Conservation (phyloP, 768 basidiomycete genomes). For the Tricholoma saponaceum region DNA sequence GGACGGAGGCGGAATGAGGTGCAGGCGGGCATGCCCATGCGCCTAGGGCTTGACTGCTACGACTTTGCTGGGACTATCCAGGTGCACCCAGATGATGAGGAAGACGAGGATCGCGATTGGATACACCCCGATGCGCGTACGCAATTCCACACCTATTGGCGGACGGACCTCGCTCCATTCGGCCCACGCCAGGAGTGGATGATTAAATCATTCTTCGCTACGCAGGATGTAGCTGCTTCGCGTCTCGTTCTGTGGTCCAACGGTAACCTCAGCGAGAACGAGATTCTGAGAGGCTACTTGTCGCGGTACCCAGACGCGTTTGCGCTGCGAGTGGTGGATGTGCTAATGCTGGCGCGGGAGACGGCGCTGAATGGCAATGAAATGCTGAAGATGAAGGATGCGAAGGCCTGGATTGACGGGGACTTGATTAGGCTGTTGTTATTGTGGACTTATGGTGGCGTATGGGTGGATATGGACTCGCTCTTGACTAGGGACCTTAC, state of each 20-base stretch:
- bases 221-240: conserved; percentile 64
- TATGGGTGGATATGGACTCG: conserved; percentile 99
- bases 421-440: conserved; percentile 87
- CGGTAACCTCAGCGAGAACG: conserved; percentile 57
- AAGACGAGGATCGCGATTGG: conserved; percentile 9
- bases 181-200: conserved; percentile 83
- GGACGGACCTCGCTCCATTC: conserved; percentile 82
- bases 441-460: conserved; percentile 86
- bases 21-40: conserved; percentile 76
- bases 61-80: conserved; percentile 86
- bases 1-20: conserved; percentile 65
- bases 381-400: conserved; percentile 59
- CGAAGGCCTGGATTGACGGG: conserved; percentile 91
- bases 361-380: conserved; percentile 71
- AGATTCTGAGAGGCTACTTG: conserved; percentile 58
- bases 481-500: conserved; percentile 83
- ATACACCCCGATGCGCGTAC: conserved; percentile 43
- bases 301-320: conserved; percentile 66
- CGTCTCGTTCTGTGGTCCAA: conserved; percentile 91
- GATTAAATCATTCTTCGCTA: conserved; percentile 92
- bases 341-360: conserved; percentile 59
- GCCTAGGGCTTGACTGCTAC: conserved; percentile 86
- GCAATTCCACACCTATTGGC: conserved; percentile 92
- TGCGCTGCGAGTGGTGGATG: conserved; percentile 65
- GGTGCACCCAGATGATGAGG: conserved; percentile 10